Evolutionary conservation across 106 monocot species (phyloP).

Genomic region (Phalaenopsis aphrodite): DNA sequence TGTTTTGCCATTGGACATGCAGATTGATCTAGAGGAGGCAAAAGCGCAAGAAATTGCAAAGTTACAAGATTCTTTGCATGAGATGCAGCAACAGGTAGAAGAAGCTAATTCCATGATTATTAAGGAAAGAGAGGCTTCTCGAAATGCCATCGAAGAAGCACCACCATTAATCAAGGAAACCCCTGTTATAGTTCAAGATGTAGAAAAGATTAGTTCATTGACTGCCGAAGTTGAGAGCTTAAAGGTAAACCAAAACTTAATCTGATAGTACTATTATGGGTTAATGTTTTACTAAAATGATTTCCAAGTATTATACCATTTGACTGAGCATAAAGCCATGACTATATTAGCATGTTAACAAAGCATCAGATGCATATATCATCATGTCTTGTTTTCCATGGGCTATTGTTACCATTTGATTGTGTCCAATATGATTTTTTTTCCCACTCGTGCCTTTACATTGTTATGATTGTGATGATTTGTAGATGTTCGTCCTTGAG

Average conservation of each 20-base stretch:
- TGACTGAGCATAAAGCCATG: background rate
- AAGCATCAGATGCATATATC: background rate
- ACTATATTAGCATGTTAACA: background rate
- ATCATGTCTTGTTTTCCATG: background rate
- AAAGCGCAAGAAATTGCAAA: constrained; percentile 70
- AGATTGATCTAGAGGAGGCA: constrained; percentile 74
- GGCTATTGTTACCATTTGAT: background rate
- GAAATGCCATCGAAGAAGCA: constrained; percentile 71
- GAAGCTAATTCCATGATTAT: constrained; percentile 51
- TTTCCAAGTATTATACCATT: background rate
- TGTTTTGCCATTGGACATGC: constrained; percentile 13
- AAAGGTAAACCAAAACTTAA: constrained; percentile 37
- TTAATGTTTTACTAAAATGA: background rate
- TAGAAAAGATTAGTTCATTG: constrained; percentile 60
- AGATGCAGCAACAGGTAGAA: constrained; percentile 60
- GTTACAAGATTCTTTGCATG: constrained; percentile 63
- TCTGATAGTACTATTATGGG: background rate
- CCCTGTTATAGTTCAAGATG: constrained; percentile 73
- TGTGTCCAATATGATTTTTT: background rate
- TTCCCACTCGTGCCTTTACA: background rate
- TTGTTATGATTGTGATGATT: background rate
- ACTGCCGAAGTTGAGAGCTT: constrained; percentile 73
- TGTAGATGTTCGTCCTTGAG: background rate
- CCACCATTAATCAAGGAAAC: constrained; percentile 85
- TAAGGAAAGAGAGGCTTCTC: constrained; percentile 73